Evolutionary conservation across 345 rosid species (phyloP), one percentile per base, ranked within the genome.

Genomic region (Psidium friedrichsthalianum): DNA sequence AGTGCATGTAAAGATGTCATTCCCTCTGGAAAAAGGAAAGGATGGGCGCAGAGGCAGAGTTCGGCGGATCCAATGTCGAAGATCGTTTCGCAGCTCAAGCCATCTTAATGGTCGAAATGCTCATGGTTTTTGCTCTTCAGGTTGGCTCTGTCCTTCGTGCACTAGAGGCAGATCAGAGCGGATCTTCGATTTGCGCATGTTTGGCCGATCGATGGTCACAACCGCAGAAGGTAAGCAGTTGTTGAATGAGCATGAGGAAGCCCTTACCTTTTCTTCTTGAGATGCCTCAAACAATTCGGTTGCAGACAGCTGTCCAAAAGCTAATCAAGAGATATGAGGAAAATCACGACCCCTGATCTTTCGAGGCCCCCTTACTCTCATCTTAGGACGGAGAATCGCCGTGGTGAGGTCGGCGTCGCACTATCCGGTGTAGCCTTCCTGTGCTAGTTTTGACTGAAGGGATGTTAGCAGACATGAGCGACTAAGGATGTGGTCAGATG

Each of bases 161-260:
- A 1, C 91, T 90, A 47, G 94, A 91, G 84, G 76, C 87, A 27
- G 94, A 96, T 32, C 92, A 91, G 56, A 89, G 88, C 25, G 92
- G 93, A 56, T 94, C 94, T 78, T 91, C 96, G 16, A 90, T 87
- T 83, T 93, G 90, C 16, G 90, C 95, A 6, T 94, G 98, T 89
- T 92, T 18, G 99, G 98, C 27, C 90, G 92, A 58, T 92, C 90
- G 6, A 78, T 92, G 44, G 27, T 90, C 44, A 92, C 94, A 32
- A 85, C 92, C 2, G 93, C n/a, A 92, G 51, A 92, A 95, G 91
- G 94, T 47, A 93, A 95, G 91, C 92, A 93, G 27, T 91, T 95
- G 95, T 89, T 93, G 90, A 96, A 92, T 96, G 88, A 87, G 93
- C 54, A 83, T 91, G 99, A 97, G 89, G 99, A 97, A 93, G 96